Percentiles rank a stretch among this genome's conserved stretches.
Conservation (phyloP, 1,139 yeast genomes). For the Pneumocystis oryctolagi region DNA sequence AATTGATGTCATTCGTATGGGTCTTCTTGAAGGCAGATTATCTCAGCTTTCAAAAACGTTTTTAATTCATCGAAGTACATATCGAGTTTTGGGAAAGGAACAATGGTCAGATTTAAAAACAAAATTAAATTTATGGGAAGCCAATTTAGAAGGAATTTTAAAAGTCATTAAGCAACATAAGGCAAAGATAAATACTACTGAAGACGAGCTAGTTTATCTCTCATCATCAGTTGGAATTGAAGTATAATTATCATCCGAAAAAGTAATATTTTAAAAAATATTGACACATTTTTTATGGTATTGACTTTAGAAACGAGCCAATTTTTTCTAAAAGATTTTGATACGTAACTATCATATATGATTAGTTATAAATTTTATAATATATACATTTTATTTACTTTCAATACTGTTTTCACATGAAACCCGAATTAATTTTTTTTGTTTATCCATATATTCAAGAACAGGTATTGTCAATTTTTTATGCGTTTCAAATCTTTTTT, state of each 20-base stretch:
- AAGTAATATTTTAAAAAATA: neutral
- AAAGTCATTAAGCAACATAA: conserved; percentile 16
- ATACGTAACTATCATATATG: neutral
- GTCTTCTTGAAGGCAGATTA: conserved; percentile 31
- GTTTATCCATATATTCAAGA: conserved; percentile 63
- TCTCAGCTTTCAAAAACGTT: conserved; percentile 28
- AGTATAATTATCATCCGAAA: neutral
- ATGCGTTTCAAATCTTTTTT: conserved; percentile 74
- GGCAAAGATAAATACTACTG: neutral
- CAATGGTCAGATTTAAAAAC: conserved; percentile 28
- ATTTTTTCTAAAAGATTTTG: neutral
- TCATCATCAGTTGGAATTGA: neutral
- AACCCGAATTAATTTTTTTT: conserved; percentile 63
- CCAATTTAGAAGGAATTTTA: conserved; percentile 24
- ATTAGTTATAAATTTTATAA: neutral
- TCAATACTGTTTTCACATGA: conserved; percentile 71
- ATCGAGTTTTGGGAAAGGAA: conserved; percentile 26
- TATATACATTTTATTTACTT: conserved; percentile 16
- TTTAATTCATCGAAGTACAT: conserved; percentile 27
- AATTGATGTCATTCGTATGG: conserved; percentile 31
- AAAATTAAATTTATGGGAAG: conserved; percentile 27
- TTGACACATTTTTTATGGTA: neutral
- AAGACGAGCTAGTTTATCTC: neutral
- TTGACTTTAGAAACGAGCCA: neutral
- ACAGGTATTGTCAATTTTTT: conserved; percentile 90